Evolutionary conservation across 805 yeast species (phyloP).

Genomic region (Zygosaccharomyces bailii): DNA sequence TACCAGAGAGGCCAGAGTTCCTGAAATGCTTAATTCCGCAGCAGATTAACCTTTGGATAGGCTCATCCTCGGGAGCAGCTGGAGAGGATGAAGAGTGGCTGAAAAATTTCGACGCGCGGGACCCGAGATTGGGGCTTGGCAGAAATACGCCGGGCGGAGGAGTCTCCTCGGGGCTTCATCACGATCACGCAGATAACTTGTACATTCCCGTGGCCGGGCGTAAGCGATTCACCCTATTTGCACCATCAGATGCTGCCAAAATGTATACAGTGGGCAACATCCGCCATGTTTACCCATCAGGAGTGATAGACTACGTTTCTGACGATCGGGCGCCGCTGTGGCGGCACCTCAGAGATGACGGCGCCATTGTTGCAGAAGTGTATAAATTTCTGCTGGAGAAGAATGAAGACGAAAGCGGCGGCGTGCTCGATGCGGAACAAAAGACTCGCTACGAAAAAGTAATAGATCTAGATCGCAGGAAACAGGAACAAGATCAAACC

Average conservation of each 20-base stretch:
- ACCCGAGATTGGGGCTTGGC: slow-evolving; percentile 44
- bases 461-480: slow-evolving; percentile 32
- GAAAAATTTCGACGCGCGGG: slow-evolving; percentile 21
- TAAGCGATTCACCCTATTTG: slow-evolving; percentile 63
- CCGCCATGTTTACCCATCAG: slow-evolving; percentile 51
- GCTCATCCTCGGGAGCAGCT: slow-evolving; percentile 36
- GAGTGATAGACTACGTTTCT: slow-evolving; percentile 59
- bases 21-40: slow-evolving; percentile 52
- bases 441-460: slow-evolving; percentile 24
- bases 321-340: slow-evolving; percentile 59
- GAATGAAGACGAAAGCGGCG: slow-evolving; percentile 21
- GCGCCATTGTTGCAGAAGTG: slow-evolving; percentile 51
- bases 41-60: slow-evolving; percentile 75
- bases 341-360: slow-evolving; percentile 59
- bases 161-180: slow-evolving; percentile 71
- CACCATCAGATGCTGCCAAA: slow-evolving; percentile 58
- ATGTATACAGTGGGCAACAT: slow-evolving; percentile 64
- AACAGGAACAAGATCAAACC: slow-evolving; percentile 11
- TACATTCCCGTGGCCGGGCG: slow-evolving; percentile 58
- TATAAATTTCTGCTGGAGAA: slow-evolving; percentile 42
- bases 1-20: slow-evolving; percentile 44
- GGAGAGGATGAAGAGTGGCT: slow-evolving; percentile 14
- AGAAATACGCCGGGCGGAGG: slow-evolving; percentile 55
- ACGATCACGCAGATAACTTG: slow-evolving; percentile 76
- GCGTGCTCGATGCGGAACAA: slow-evolving; percentile 20